Conservation (phyloP, 1,284 basidiomycete genomes). For the Nidula niveotomentosa region DNA sequence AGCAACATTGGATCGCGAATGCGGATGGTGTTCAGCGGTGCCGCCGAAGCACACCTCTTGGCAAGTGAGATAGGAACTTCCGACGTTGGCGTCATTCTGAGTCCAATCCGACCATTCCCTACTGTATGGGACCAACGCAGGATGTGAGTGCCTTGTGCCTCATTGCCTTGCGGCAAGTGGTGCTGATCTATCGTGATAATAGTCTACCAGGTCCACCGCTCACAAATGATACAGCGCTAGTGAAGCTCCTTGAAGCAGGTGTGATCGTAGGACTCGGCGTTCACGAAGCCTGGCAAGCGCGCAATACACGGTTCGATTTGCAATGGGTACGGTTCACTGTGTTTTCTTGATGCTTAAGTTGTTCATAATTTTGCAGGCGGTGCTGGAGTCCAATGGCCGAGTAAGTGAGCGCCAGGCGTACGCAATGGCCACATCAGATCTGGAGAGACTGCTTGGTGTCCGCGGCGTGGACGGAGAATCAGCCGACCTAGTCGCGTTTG, state of each 20-base stretch:
- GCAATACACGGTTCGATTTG: conserved; percentile 74
- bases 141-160: conserved; percentile 37
- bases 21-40: conserved; percentile 71
- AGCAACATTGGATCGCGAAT: conserved; percentile 51
- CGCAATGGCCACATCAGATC: conserved; percentile 42
- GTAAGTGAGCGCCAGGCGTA: conserved; percentile 40
- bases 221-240: conserved; percentile 63
- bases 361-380: conserved; percentile 23
- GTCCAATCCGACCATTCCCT: conserved; percentile 58
- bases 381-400: conserved; percentile 40
- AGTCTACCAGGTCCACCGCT: conserved; percentile 75
- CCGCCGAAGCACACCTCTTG: conserved; percentile 72
- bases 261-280: conserved; percentile 79
- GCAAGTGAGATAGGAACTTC: conserved; percentile 71
- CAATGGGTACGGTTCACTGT: conserved; percentile 52
- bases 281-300: conserved; percentile 59
- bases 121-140: conserved; percentile 68
- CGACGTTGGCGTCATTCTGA: conserved; percentile 70
- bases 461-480: conserved; percentile 35
- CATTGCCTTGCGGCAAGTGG: conserved; percentile 1
- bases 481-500: conserved; percentile 66
- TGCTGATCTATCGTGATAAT: not conserved
- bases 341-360: conserved; percentile 1
- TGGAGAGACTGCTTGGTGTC: conserved; percentile 67
- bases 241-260: conserved; percentile 57